Base-by-base conservation (phyloP, 108 stramenopile species). In the Skeletonema grethae region DNA sequence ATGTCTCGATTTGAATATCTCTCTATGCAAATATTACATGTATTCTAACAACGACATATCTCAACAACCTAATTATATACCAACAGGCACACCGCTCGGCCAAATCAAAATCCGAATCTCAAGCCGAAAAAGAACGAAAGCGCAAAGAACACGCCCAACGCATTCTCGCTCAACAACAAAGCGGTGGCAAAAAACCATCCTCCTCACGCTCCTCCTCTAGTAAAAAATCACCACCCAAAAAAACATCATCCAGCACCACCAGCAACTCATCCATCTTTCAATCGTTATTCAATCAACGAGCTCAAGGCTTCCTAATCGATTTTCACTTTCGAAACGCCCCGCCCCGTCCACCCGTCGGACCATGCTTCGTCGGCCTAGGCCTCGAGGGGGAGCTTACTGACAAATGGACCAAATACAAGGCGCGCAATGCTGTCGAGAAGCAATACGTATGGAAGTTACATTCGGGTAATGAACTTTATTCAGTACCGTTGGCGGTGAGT, bases 341-440 rank as follows among this genome's bases (percentile, higher is more conserved):
- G 6, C 94, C 94, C 20, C 86, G 94, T 43, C 94, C 94, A 7
- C 94, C 94, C 20, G 94, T 95, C 13, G 94, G 94, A 13, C 94
- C 94, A 1, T 84, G 82, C 74, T 95, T 95, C 78, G 90, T 95
- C 5, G 94, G 94, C 0, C 65, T 76, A 9, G 87, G 88, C 31
- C 69, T 95, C 20, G 86, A 90, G 39, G 94, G 86, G 10, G 87
- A 90, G 8, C 59, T 95, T 41, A 56, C 73, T 7, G 82, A 90
- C 36, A 78, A 82, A 41, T 82, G 86, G 74, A 86, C 80, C 30
- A 78, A 82, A 50, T 95, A 95, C 86, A 85, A 84, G 65, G 76
- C 88, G 0, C 35, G 73, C 34, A 92, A 95, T 80, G 86, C 93
- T 6, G 93, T 95, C 24, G 93, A 95, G 57, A 81, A 73, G 13